Percentiles rank a stretch among this genome's conserved stretches.
Conservation (phyloP, 352 stramenopile genomes). For the Phytophthora quininea region DNA sequence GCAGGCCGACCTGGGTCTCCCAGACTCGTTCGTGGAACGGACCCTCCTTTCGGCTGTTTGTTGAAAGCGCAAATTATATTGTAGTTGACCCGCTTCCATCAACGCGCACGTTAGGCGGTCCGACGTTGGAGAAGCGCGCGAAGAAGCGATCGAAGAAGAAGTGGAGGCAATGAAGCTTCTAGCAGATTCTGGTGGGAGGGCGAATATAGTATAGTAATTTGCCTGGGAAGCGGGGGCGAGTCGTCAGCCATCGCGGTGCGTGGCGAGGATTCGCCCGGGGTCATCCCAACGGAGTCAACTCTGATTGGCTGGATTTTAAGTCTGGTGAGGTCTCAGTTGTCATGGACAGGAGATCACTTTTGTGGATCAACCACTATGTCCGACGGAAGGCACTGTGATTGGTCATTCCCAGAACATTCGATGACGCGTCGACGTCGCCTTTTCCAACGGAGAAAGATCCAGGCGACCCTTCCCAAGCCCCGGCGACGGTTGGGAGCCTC, state of each 20-base stretch:
- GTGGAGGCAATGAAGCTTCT: background rate
- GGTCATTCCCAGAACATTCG: too few species aligned
- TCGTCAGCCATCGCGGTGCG: slow-evolving; percentile 4
- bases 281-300: too few species aligned
- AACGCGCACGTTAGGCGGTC: background rate
- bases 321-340: too few species aligned
- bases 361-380: too few species aligned
- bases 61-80: background rate
- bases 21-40: background rate
- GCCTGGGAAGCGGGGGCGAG: slow-evolving; percentile 2
- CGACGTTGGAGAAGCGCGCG: background rate
- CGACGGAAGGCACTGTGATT: too few species aligned
- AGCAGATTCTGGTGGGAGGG: background rate
- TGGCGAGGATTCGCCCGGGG: too few species aligned
- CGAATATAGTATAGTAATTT: background rate
- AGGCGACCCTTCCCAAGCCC: too few species aligned
- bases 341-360: too few species aligned
- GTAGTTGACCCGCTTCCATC: background rate
- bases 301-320: too few species aligned
- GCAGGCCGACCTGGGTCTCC: background rate
- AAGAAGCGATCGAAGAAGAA: background rate
- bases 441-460: too few species aligned
- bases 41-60: background rate
- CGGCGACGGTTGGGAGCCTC: too few species aligned
- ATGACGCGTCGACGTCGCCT: too few species aligned